Evolutionary conservation across 352 stramenopile species (phyloP).

Genomic region (Phytophthora pistaciae): DNA sequence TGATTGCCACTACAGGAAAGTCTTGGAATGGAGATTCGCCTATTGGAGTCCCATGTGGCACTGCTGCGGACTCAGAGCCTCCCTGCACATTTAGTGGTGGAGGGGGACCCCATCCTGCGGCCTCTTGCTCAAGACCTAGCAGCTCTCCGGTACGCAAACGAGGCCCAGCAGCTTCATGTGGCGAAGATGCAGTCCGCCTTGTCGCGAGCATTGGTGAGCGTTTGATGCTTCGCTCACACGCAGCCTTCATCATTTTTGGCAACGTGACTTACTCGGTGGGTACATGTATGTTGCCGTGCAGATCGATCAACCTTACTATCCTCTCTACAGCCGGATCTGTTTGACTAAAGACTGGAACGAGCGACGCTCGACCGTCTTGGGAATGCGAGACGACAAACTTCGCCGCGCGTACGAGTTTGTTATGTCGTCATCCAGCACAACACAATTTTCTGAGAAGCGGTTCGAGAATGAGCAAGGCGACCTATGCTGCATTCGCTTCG

Average conservation of each 20-base stretch:
- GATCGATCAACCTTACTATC: slow-evolving; percentile 28
- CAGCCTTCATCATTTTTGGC: neutral
- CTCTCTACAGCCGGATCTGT: slow-evolving; percentile 37
- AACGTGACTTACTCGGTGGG: neutral
- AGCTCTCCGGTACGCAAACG: slow-evolving; percentile 19
- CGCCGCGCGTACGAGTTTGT: slow-evolving; percentile 37
- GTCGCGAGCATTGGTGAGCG: slow-evolving; percentile 18
- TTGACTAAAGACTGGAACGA: slow-evolving; percentile 33
- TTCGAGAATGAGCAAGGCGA: slow-evolving; percentile 40
- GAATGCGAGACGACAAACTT: slow-evolving; percentile 28
- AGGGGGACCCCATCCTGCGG: slow-evolving; percentile 23
- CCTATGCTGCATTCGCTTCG: slow-evolving; percentile 40
- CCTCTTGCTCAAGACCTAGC: slow-evolving; percentile 14
- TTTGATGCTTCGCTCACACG: neutral
- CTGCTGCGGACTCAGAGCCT: slow-evolving; percentile 20
- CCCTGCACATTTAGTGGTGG: slow-evolving; percentile 9
- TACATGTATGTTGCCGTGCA: slow-evolving; percentile 1
- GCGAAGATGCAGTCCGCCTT: slow-evolving; percentile 30
- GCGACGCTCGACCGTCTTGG: slow-evolving; percentile 23
- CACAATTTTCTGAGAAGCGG: slow-evolving; percentile 34
- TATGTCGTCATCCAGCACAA: slow-evolving; percentile 15
- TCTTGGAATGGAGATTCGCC: slow-evolving; percentile 19
- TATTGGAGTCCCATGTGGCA: slow-evolving; percentile 27
- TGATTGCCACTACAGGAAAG: slow-evolving; percentile 10
- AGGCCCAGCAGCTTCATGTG: slow-evolving; percentile 22